Conservation (phyloP, 768 basidiomycete species). For the Cystobasidium ongulense region DNA sequence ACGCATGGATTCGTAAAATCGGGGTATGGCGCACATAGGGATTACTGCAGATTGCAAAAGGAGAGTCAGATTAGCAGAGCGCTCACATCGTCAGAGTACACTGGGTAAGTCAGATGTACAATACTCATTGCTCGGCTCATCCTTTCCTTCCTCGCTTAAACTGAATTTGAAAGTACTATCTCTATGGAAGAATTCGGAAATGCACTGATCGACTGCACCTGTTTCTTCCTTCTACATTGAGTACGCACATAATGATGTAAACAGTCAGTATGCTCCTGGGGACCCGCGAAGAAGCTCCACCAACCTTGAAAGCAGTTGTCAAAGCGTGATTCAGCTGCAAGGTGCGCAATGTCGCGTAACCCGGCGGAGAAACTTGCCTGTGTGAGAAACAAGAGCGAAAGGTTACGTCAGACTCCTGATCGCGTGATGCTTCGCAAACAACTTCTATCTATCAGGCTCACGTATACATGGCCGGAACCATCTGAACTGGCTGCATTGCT, state of each 20-base stretch:
- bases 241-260: too few species aligned
- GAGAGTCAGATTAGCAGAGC: neutral
- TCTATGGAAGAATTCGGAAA: neutral
- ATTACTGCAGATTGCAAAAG: neutral
- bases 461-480: neutral
- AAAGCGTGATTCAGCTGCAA: neutral
- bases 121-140: neutral
- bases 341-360: neutral
- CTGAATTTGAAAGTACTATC: neutral
- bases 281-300: too few species aligned
- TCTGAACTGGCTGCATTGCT: neutral
- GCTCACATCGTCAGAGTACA: too few species aligned
- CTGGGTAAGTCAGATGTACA: neutral
- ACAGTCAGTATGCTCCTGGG: neutral
- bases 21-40: neutral
- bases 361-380: neutral
- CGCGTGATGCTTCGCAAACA: too few species aligned
- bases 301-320: neutral
- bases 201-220: neutral
- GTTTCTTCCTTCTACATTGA: neutral
- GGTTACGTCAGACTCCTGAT: too few species aligned
- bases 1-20: slow-evolving; percentile 1
- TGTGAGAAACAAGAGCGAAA: too few species aligned
- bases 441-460: too few species aligned
- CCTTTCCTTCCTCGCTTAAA: neutral